These are phyloP conservation scores for Ophidiomyces ophidiicola DNA, from an alignment of 2,329 filamentous ascomycete species.

Conservation along the genomic window DNA sequence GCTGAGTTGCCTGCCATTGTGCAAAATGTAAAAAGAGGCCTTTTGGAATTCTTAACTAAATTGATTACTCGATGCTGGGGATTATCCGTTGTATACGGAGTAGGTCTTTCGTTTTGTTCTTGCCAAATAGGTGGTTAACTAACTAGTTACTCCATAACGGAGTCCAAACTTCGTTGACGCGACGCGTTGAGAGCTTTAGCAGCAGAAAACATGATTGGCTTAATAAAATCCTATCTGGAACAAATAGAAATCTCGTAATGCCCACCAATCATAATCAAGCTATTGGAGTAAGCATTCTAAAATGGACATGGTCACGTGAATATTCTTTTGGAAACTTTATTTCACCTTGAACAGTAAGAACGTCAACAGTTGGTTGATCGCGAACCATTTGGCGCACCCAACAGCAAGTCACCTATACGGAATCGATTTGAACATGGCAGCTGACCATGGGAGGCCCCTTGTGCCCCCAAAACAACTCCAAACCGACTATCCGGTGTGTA, in stretches of 20 bases:
- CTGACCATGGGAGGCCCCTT: conserved; percentile 34
- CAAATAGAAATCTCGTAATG: not conserved
- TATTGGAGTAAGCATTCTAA: too few species aligned
- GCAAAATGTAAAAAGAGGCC: not conserved
- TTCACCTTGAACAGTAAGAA: not conserved
- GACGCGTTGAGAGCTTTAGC: conserved; percentile 1
- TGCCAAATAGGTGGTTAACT: too few species aligned
- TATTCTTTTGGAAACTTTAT: too few species aligned
- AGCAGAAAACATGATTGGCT: not conserved
- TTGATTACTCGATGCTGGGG: too few species aligned
- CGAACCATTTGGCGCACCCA: not conserved
- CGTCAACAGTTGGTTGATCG: conserved; percentile 1
- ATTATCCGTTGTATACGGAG: too few species aligned
- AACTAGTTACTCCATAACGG: too few species aligned
- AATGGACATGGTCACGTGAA: too few species aligned
- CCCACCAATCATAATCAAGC: not conserved
- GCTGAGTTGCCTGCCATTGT: conserved; percentile 22
- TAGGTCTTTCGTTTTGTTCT: too few species aligned
- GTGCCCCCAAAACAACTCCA: conserved; percentile 67
- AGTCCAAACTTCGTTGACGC: conserved; percentile 1
- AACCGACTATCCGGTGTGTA: conserved; percentile 75
- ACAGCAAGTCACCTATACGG: conserved; percentile 2
- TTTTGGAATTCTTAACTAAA: too few species aligned
- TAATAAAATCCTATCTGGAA: not conserved
- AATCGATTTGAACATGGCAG: conserved; percentile 23